A percentile compares a stretch with the other conserved stretches of the same genome.
These are phyloP conservation scores for Cenchrus americanus DNA, from an alignment of 176 grass and related monocot species.

Conservation along the genomic window DNA sequence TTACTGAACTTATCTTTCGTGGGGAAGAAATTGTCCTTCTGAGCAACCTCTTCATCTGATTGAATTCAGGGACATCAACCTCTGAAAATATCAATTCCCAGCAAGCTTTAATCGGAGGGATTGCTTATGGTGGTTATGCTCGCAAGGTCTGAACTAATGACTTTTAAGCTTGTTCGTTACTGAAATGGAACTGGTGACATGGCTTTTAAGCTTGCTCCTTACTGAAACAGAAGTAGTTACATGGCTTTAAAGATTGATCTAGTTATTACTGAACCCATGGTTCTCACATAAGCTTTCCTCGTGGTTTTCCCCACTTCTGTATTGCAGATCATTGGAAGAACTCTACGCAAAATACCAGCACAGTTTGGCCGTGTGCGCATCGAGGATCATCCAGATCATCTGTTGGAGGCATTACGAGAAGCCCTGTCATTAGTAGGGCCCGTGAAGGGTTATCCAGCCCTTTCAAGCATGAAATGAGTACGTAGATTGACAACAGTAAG, in stretches of 20 bases:
- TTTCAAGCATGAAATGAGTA: constrained; percentile 11
- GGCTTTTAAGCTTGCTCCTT: not conserved
- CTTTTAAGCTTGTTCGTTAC: not conserved
- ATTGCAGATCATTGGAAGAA: constrained; percentile 77
- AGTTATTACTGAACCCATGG: not conserved
- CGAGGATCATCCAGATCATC: constrained; percentile 69
- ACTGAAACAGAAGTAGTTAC: not conserved
- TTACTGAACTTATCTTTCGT: not conserved
- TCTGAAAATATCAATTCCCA: constrained; percentile 22
- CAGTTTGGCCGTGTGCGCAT: constrained; percentile 44
- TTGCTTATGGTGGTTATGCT: constrained; percentile 95
- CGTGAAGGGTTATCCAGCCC: constrained; percentile 60
- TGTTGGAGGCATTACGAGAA: constrained; percentile 75
- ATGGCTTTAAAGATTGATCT: not conserved
- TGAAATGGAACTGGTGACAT: not conserved
- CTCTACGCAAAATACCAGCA: constrained; percentile 58
- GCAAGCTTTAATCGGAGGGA: constrained; percentile 79
- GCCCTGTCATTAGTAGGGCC: constrained; percentile 66
- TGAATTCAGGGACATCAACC: constrained; percentile 22
- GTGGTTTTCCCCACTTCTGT: not conserved
- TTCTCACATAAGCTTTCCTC: not conserved
- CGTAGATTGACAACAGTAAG: not conserved
- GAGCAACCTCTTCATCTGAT: constrained; percentile 2
- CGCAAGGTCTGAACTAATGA: constrained; percentile 67
- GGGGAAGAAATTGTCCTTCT: not conserved